Conservation (phyloP, 495 filamentous ascomycete species). For the Daldinia grandis region DNA sequence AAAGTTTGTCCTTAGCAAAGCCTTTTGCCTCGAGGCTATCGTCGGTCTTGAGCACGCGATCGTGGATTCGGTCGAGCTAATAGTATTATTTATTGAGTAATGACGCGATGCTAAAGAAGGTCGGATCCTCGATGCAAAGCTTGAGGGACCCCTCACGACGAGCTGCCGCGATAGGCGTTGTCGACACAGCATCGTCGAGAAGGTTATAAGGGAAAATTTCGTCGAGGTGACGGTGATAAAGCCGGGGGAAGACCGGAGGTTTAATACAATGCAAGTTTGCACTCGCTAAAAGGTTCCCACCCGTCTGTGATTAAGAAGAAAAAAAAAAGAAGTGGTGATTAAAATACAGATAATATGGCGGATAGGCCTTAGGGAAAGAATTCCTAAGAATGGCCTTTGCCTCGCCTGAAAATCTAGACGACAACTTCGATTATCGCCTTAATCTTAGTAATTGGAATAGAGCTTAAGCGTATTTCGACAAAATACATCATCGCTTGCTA, state of each 20-base stretch:
- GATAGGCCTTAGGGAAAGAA: conserved; percentile 5
- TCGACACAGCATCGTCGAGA: conserved; percentile 58
- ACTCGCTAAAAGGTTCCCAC: neutral
- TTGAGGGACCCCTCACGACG: conserved; percentile 48
- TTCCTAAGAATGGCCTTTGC: conserved; percentile 25
- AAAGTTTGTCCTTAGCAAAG: conserved; percentile 45
- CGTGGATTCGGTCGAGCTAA: conserved; percentile 19
- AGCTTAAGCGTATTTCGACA: conserved; percentile 27
- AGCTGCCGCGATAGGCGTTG: conserved; percentile 60
- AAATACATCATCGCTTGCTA: conserved; percentile 36
- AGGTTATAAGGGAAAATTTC: conserved; percentile 23
- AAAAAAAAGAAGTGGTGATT: conserved; percentile 14
- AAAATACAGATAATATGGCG: conserved; percentile 16
- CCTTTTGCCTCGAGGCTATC: conserved; percentile 25
- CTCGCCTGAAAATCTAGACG: conserved; percentile 9
- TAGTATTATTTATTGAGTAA: conserved; percentile 38
- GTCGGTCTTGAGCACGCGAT: conserved; percentile 33
- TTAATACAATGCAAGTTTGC: conserved; percentile 6
- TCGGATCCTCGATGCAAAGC: conserved; percentile 33
- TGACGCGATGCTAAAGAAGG: conserved; percentile 17
- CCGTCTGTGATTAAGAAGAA: neutral
- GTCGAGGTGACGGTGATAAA: conserved; percentile 28
- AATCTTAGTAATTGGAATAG: conserved; percentile 34
- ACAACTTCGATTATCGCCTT: conserved; percentile 27
- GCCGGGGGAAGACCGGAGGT: conserved; percentile 5